phyloP scores from a whole-genome alignment of 2,329 filamentous ascomycete genomes.

The Cadophora malorum region DNA sequence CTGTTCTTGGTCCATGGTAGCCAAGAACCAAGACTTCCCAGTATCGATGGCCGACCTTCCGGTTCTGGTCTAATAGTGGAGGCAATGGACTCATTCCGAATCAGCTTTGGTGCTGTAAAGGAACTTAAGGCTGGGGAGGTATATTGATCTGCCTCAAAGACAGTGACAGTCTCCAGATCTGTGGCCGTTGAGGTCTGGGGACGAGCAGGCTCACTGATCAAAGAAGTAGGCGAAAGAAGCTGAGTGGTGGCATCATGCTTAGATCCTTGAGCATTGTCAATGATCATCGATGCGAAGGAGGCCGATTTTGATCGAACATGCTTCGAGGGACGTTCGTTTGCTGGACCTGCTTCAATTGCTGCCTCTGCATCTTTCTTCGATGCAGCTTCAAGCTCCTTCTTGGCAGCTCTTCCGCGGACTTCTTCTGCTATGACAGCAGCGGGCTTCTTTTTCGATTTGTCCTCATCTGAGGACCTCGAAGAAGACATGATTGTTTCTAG shows the following conservation, averaged over 20 bases:
- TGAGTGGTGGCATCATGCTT: constrained; percentile 46
- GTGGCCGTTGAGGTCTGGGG: constrained; percentile 59
- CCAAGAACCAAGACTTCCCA: constrained; percentile 43
- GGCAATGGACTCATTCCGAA: constrained; percentile 40
- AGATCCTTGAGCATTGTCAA: constrained; percentile 47
- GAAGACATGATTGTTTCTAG: constrained; percentile 72
- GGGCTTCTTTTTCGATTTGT: constrained; percentile 61
- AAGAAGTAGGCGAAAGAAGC: constrained; percentile 48
- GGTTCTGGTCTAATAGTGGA: constrained; percentile 36
- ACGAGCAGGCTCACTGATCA: constrained; percentile 62
- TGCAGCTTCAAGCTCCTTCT: constrained; percentile 38
- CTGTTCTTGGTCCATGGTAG: constrained; percentile 41
- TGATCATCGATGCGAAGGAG: constrained; percentile 54
- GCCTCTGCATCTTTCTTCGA: constrained; percentile 25
- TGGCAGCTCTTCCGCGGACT: constrained; percentile 57
- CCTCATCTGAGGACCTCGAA: constrained; percentile 68
- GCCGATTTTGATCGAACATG: constrained; percentile 48
- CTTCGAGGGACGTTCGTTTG: constrained; percentile 35
- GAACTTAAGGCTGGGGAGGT: constrained; percentile 33
- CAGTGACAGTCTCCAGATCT: constrained; percentile 36
- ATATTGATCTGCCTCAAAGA: constrained; percentile 27
- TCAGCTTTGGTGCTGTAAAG: constrained; percentile 38
- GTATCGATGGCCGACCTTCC: constrained; percentile 35
- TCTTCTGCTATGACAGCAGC: constrained; percentile 62
- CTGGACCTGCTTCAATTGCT: constrained; percentile 27